These are phyloP conservation scores for Plasmodium gonderi DNA, from an alignment of 169 alveolate genomes.

Conservation along the genomic window DNA sequence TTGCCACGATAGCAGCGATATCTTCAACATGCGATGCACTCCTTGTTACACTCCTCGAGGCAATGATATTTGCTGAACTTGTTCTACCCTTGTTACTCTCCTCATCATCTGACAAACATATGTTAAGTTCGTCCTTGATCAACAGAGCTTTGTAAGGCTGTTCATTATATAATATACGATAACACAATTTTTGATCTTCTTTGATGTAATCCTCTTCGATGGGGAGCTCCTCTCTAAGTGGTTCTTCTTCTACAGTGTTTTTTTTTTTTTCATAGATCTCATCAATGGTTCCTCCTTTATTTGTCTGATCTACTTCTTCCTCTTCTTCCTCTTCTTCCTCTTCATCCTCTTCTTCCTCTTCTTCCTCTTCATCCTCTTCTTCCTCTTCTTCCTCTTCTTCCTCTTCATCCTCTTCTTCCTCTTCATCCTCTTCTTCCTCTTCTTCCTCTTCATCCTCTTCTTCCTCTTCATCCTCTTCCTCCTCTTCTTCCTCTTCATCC, in stretches of 20 bases:
- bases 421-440: not conserved
- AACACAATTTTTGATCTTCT: conserved; percentile 31
- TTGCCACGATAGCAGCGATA: not conserved
- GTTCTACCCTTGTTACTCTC: not conserved
- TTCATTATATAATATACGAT: conserved; percentile 11
- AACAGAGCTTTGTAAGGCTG: conserved; percentile 62
- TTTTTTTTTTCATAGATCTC: not conserved
- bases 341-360: too few species aligned
- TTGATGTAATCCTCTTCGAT: conserved; percentile 10
- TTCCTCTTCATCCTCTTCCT: not conserved
- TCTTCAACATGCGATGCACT: not conserved
- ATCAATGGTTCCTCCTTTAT: not conserved
- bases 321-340: not conserved
- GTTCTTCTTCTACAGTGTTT: not conserved
- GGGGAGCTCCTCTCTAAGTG: not conserved
- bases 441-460: not conserved
- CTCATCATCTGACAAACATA: conserved; percentile 10
- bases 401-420: not conserved
- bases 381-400: not conserved
- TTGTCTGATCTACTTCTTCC: not conserved
- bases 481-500: not conserved
- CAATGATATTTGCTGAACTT: not conserved
- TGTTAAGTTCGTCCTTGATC: not conserved
- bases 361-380: not conserved
- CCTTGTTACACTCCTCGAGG: not conserved